Percentiles rank a stretch among this genome's conserved stretches.
Evolutionary conservation across 2,329 filamentous ascomycete genomes (phyloP).

Genomic region (Pseudogymnoascus sp.): DNA sequence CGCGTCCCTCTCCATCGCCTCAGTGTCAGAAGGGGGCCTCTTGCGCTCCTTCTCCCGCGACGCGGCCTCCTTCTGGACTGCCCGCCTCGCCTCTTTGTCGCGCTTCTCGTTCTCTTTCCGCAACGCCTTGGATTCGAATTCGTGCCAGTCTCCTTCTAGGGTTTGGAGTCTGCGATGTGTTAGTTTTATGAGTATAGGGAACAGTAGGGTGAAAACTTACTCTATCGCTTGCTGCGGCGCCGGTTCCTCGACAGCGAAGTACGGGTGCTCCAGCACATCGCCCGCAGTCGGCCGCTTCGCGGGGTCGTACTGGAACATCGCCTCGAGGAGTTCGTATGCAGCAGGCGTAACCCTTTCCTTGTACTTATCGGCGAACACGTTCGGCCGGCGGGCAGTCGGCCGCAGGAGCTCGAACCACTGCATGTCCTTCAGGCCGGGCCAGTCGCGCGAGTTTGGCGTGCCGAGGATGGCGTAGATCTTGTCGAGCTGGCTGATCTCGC

Average conservation of each 20-base stretch:
- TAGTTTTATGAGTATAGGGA: slow-evolving; percentile 20
- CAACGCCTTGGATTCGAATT: slow-evolving; percentile 93
- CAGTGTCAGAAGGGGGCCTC: slow-evolving; percentile 22
- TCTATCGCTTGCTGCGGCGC: slow-evolving; percentile 69
- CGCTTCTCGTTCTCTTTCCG: slow-evolving; percentile 77
- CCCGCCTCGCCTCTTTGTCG: slow-evolving; percentile 36
- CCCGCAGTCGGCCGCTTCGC: slow-evolving; percentile 73
- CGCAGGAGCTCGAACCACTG: slow-evolving; percentile 93
- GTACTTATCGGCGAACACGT: slow-evolving; percentile 77
- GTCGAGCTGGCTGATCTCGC: slow-evolving; percentile 91
- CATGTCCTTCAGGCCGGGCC: slow-evolving; percentile 88
- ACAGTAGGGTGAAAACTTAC: slow-evolving; percentile 43
- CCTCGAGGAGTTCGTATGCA: slow-evolving; percentile 72
- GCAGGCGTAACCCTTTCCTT: slow-evolving; percentile 66
- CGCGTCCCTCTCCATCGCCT: slow-evolving; percentile 20
- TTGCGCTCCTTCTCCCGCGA: slow-evolving; percentile 21
- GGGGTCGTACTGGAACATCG: slow-evolving; percentile 89
- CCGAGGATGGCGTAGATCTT: slow-evolving; percentile 93
- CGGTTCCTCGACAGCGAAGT: slow-evolving; percentile 81
- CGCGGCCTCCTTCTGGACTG: slow-evolving; percentile 25
- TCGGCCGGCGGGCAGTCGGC: slow-evolving; percentile 64
- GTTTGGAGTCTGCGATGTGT: slow-evolving; percentile 50
- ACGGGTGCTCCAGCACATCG: slow-evolving; percentile 76
- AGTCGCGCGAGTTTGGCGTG: slow-evolving; percentile 75
- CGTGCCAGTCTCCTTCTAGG: slow-evolving; percentile 93